phyloP scores from a whole-genome alignment of 305 asterid genomes.

The Fraxinus dipetala region DNA sequence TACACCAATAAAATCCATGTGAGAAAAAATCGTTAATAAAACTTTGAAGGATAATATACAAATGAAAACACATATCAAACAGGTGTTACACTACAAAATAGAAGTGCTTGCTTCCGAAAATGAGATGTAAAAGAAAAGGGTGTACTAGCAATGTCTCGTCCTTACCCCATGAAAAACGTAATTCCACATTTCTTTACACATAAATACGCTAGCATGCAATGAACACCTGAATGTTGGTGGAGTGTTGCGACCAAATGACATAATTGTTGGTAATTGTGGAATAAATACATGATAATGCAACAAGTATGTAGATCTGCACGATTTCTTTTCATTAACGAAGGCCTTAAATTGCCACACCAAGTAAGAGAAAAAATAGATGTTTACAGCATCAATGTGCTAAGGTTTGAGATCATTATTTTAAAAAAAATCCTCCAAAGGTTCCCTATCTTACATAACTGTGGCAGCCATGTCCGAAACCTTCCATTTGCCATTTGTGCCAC shows the following conservation, averaged over 20 bases:
- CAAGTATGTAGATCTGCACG: neutral
- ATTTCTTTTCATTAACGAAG: neutral
- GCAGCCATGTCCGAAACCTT: neutral
- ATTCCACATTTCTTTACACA: neutral
- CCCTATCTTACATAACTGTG: neutral
- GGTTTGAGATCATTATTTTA: neutral
- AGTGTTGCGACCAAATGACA: neutral
- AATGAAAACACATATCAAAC: neutral
- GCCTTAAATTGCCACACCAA: neutral
- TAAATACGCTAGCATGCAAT: neutral
- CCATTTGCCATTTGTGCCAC: neutral
- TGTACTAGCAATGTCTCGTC: neutral
- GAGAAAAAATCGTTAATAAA: neutral
- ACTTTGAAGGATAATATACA: neutral
- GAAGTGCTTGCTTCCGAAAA: neutral
- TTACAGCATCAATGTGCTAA: neutral
- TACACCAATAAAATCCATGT: neutral
- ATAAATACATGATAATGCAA: neutral
- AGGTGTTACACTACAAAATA: neutral
- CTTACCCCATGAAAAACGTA: neutral
- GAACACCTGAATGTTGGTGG: neutral
- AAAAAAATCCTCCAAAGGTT: neutral
- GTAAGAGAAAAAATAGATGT: neutral
- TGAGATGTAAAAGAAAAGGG: neutral
- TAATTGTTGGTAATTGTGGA: neutral